Percentiles rank a stretch among this genome's conserved stretches.
Conservation (phyloP, 441 rosid genomes). For the Populus hybrid region DNA sequence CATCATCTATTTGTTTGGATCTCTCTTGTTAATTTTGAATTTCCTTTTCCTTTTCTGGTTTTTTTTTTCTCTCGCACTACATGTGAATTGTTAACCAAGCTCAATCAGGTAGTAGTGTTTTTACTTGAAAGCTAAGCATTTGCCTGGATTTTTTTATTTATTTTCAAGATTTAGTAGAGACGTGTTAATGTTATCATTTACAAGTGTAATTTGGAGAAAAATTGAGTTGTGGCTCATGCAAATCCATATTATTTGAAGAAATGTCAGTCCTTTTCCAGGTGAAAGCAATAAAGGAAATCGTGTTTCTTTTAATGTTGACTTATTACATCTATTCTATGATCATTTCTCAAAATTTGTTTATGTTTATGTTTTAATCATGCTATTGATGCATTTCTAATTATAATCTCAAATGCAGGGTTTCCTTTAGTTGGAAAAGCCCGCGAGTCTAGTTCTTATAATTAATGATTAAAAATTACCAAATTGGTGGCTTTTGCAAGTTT, state of each 20-base stretch:
- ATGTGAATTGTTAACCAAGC: not conserved
- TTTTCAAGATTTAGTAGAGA: not conserved
- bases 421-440: not conserved
- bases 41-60: not conserved
- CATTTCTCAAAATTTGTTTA: not conserved
- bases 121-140: not conserved
- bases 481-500: conserved; percentile 8
- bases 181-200: not conserved
- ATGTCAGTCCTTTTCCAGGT: not conserved
- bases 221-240: not conserved
- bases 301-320: not conserved
- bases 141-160: not conserved
- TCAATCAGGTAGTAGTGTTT: not conserved
- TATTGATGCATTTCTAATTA: not conserved
- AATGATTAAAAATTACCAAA: conserved; percentile 1
- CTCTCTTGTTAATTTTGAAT: not conserved
- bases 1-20: not conserved
- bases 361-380: not conserved
- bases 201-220: not conserved
- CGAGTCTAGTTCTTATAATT: not conserved
- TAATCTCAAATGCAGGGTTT: not conserved
- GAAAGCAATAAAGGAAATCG: not conserved
- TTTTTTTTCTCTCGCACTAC: not conserved
- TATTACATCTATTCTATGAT: not conserved
- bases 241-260: not conserved